phyloP scores from a whole-genome alignment of 192 early-diverging fungal species.

The Rhizophlyctis rosea region DNA sequence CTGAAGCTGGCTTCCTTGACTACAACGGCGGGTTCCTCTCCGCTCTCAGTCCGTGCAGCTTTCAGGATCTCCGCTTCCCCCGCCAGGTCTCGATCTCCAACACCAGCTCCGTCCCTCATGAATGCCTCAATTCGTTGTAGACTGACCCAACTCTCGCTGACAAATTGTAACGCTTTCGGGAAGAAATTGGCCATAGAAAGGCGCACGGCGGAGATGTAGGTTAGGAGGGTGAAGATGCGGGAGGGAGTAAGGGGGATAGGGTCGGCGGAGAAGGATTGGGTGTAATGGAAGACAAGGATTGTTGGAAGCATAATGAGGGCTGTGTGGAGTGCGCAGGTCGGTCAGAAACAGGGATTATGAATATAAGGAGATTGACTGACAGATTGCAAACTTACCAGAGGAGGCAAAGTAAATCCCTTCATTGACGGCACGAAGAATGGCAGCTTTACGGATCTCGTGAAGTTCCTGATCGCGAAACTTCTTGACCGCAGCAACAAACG shows the following conservation, averaged over 20 bases:
- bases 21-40: slow-evolving; percentile 7
- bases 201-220: slow-evolving; percentile 31
- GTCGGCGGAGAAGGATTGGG: background rate
- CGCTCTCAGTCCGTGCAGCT: background rate
- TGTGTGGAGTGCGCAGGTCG: no score
- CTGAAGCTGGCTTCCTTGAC: slow-evolving; percentile 17
- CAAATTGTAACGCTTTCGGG: slow-evolving; percentile 46
- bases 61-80: slow-evolving; percentile 3
- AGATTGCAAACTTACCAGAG: no score
- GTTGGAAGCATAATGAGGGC: background rate
- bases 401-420: slow-evolving; percentile 50
- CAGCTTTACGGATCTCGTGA: slow-evolving; percentile 26
- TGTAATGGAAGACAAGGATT: background rate
- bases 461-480: slow-evolving; percentile 34
- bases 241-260: no score
- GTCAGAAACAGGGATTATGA: background rate
- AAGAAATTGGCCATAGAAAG: slow-evolving; percentile 49
- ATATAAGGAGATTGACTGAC: no score
- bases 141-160: slow-evolving; percentile 29
- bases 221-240: slow-evolving; percentile 38
- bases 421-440: slow-evolving; percentile 40
- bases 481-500: slow-evolving; percentile 39
- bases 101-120: no score
- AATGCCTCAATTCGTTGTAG: slow-evolving; percentile 42
- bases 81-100: no score